Evolutionary conservation across 2,329 filamentous ascomycete species (phyloP).

Genomic region (Paecilomyces niveus): DNA sequence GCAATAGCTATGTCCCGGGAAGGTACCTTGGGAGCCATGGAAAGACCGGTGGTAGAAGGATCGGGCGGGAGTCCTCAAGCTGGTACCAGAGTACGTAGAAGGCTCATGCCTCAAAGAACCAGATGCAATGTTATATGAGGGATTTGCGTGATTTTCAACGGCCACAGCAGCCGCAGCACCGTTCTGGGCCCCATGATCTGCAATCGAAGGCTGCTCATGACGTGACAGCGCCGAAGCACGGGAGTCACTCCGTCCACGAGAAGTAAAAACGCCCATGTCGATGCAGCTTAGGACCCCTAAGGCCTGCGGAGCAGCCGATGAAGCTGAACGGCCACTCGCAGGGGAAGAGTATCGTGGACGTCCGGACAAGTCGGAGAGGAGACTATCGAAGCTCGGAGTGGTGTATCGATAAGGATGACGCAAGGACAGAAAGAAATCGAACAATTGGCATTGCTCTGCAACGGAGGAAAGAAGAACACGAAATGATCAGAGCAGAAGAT

Average conservation of each 20-base stretch:
- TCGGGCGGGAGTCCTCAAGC: slow-evolving; percentile 34
- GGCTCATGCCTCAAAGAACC: slow-evolving; percentile 18
- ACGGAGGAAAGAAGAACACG: neutral
- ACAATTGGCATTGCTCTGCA: neutral
- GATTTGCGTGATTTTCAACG: slow-evolving; percentile 21
- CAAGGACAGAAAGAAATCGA: neutral
- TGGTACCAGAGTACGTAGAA: slow-evolving; percentile 22
- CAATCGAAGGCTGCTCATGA: slow-evolving; percentile 12
- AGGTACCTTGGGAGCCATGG: slow-evolving; percentile 32
- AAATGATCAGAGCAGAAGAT: neutral
- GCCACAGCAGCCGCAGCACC: slow-evolving; percentile 11
- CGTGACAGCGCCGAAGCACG: slow-evolving; percentile 11
- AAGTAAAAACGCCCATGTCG: slow-evolving; percentile 21
- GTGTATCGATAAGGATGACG: neutral
- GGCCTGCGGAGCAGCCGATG: neutral
- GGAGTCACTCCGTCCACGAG: slow-evolving; percentile 22
- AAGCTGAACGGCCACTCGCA: neutral
- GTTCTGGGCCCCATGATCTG: slow-evolving; percentile 14
- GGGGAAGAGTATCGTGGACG: neutral
- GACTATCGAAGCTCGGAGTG: neutral
- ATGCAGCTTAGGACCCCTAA: neutral
- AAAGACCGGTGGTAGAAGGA: slow-evolving; percentile 42
- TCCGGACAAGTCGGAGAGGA: neutral
- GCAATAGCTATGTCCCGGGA: neutral
- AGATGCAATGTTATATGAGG: slow-evolving; percentile 17